Base-by-base conservation (phyloP, 176 grass and related monocot species). In the Cocos nucifera region DNA sequence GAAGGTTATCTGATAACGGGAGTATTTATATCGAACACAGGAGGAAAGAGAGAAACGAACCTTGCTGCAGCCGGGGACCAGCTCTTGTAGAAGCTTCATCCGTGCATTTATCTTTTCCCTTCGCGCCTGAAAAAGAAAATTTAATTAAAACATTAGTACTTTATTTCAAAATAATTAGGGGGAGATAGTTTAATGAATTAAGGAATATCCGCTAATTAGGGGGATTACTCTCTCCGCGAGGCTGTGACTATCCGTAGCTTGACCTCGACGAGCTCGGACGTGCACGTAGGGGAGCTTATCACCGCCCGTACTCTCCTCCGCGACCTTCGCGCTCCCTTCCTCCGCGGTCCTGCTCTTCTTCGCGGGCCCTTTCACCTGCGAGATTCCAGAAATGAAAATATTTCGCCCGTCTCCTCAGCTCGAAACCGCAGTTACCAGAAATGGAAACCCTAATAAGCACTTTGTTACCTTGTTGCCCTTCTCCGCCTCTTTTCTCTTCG, bases 31-130 rank as follows among this genome's bases (percentile, higher is more conserved):
- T 44, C 35, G 14, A 44, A 30, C 28, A 30, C 5, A 6, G 28
- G 28, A 30, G 28, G 5, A 30, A 30, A 6, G 28, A 6, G 28
- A 30, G 28, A 30, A 30, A 67, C 65, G n/a, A 30, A 44, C 35
- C 35, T 68, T 68, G 53, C 65, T 68, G 52, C 65, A 68, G 7
- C 65, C 65, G n/a, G 65, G 65, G 26, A 68, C 65, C 65, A 68
- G 65, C 1, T 68, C 65, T 16, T 68, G 65, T 4, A 68, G 53
- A 20, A 68, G 65, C 53, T 68, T 68, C 65, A 68, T 68, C 53
- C 65, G 51, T 2, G 53, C 65, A 68, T 68, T 68, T 35, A 68
- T 68, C 22, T 68, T 68, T 68, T 56, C 65, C 65, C 65, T 68
- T 19, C 65, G 52, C 26, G 65, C 65, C 65, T 68, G 53, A 17